Percentiles rank a stretch among this genome's conserved stretches.
These are phyloP conservation scores for Xylaria sp. DNA, from an alignment of 2,329 filamentous ascomycete genomes.

Conservation along the genomic window DNA sequence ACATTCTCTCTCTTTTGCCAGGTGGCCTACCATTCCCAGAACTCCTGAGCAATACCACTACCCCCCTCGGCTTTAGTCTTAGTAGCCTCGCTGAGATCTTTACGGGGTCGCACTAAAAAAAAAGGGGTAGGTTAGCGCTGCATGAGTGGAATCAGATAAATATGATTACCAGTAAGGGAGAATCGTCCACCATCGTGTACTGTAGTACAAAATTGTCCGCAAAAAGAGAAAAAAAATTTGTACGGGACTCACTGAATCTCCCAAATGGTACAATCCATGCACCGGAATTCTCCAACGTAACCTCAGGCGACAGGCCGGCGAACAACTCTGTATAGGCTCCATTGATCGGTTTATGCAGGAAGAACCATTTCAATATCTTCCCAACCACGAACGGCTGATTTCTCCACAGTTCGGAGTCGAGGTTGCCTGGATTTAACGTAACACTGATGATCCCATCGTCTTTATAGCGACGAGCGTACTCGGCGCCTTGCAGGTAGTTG, in stretches of 20 bases:
- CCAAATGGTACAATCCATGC: slow-evolving; percentile 52
- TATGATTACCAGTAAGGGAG: no score
- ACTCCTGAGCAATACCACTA: slow-evolving; percentile 42
- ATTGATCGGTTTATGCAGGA: slow-evolving; percentile 23
- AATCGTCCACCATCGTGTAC: no score
- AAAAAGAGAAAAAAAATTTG: no score
- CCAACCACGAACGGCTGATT: background rate
- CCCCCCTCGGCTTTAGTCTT: slow-evolving; percentile 43
- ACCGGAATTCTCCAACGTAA: slow-evolving; percentile 27
- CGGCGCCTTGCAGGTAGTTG: slow-evolving; percentile 28
- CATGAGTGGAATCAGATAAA: no score
- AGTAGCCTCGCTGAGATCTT: slow-evolving; percentile 39
- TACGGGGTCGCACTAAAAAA: slow-evolving; percentile 31
- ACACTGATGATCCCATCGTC: slow-evolving; percentile 25
- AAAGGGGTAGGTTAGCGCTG: background rate
- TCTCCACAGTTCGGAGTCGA: slow-evolving; percentile 31
- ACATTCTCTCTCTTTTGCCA: no score
- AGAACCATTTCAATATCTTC: slow-evolving; percentile 7
- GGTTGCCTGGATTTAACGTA: slow-evolving; percentile 32
- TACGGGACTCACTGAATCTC: slow-evolving; percentile 32
- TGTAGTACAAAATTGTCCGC: no score
- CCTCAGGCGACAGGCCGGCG: slow-evolving; percentile 38
- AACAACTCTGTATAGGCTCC: slow-evolving; percentile 50
- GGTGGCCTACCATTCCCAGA: slow-evolving; percentile 55
- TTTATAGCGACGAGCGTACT: slow-evolving; percentile 26